Conservation (phyloP, 2,329 filamentous ascomycete species). For the Colletotrichum sp. region DNA sequence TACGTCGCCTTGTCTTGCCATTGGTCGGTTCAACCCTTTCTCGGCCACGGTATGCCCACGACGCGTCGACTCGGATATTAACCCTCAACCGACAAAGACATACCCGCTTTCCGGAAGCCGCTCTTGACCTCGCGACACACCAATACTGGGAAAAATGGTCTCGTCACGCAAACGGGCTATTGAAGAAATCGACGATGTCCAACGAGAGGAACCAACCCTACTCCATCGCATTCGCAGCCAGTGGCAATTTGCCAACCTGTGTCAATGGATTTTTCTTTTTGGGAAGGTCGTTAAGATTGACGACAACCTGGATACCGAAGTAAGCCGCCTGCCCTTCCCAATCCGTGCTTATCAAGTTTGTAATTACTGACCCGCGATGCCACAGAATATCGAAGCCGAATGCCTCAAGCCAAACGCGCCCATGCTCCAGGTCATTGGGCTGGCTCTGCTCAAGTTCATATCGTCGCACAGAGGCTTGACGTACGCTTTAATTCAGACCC, state of each 20-base stretch:
- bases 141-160: conserved; percentile 37
- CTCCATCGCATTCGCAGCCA: conserved; percentile 79
- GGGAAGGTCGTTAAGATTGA: conserved; percentile 89
- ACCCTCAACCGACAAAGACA: background rate
- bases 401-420: conserved; percentile 81
- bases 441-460: conserved; percentile 88
- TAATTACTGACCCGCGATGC: background rate
- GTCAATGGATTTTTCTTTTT: conserved; percentile 93
- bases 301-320: conserved; percentile 87
- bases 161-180: conserved; percentile 52
- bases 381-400: conserved; percentile 84
- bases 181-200: conserved; percentile 43
- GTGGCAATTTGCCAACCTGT: conserved; percentile 95
- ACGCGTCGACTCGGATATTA: background rate
- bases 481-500: conserved; percentile 54
- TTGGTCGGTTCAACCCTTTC: background rate
- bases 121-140: background rate
- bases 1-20: background rate
- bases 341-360: background rate
- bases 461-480: conserved; percentile 92
- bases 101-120: background rate
- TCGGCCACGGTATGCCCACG: background rate
- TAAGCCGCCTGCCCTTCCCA: conserved; percentile 44
- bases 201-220: conserved; percentile 38
- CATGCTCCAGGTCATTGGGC: conserved; percentile 78